Evolutionary conservation across 352 stramenopile genomes (phyloP), one percentile per base, ranked within the genome.

Genomic region (Thalassiosira hispida): DNA sequence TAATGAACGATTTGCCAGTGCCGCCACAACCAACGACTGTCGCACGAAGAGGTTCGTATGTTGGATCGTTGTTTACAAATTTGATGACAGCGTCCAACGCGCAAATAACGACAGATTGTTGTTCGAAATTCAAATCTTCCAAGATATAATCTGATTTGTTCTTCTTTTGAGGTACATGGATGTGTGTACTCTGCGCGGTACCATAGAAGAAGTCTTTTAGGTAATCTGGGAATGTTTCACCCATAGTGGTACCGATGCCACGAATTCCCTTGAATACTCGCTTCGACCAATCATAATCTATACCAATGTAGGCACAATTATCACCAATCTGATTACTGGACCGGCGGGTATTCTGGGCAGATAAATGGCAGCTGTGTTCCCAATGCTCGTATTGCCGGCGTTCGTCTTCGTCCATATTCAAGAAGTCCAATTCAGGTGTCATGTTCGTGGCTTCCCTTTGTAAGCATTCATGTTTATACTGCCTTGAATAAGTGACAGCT

Each of bases 1-100:
- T 81, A 6, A 81, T 29, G 18, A 62, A 31, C 14, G 63, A 71
- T 42, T 81, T 81, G 0, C 73, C 64, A 7, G 52, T 56, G 6
- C 73, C 73, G 16, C 40, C 73, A 14, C 11, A 18, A n/a, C 64
- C 73, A 1, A 62, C 23, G 0, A 81, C 27, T 31, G 73, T 81
- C 22, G 46, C 59, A 20, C 65, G 6, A 4, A 81, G 11, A 46
- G 73, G 73, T 33, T 65, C 49, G 59, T 77, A 81, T 22, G 20
- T 18, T 4, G 27, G 18, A 4, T 77, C 65, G 29, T 77, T 77
- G 12, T 33, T 70, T 1, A 80, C 22, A 47, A 75, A 75, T 53
- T 80, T 75, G 11, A 67, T 51, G 14, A 73, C 46, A 33, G 62
- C 64, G 9, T 70, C 62, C 9, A 80, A n/a, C 1, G 38, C 20